These are phyloP conservation scores for Lachnellula hyalina DNA, from an alignment of 2,329 filamentous ascomycete species.

Conservation along the genomic window DNA sequence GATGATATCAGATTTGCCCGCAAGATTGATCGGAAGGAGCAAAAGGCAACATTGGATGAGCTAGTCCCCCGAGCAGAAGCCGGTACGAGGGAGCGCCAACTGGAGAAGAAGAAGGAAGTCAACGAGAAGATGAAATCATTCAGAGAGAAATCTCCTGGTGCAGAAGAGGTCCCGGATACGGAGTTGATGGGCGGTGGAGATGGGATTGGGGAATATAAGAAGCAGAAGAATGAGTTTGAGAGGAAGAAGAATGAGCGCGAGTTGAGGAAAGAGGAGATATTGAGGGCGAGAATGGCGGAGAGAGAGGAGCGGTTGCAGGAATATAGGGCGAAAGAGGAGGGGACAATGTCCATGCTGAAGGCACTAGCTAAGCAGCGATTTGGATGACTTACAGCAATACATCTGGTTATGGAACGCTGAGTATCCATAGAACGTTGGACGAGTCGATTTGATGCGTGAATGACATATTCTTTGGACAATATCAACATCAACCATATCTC, in stretches of 20 bases:
- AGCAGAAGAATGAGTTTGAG: slow-evolving; percentile 58
- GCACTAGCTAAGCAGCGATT: slow-evolving; percentile 75
- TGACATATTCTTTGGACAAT: too few species aligned
- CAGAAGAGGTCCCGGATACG: slow-evolving; percentile 60
- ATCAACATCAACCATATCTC: too few species aligned
- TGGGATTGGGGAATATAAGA: slow-evolving; percentile 63
- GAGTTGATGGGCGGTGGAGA: slow-evolving; percentile 73
- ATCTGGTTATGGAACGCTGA: too few species aligned
- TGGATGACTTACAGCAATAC: slow-evolving; percentile 38
- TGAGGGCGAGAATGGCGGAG: slow-evolving; percentile 70
- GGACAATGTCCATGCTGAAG: slow-evolving; percentile 76
- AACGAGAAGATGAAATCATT: slow-evolving; percentile 72
- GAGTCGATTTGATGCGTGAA: too few species aligned
- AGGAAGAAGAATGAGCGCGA: slow-evolving; percentile 79
- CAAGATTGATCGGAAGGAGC: slow-evolving; percentile 56
- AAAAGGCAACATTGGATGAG: slow-evolving; percentile 74
- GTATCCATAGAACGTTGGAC: too few species aligned
- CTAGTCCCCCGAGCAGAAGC: slow-evolving; percentile 76
- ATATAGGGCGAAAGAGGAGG: slow-evolving; percentile 72
- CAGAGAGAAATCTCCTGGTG: slow-evolving; percentile 59
- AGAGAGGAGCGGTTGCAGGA: slow-evolving; percentile 68
- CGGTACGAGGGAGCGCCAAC: slow-evolving; percentile 72
- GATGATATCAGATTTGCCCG: slow-evolving; percentile 56
- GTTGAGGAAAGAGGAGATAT: slow-evolving; percentile 72
- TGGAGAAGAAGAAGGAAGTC: slow-evolving; percentile 77